phyloP scores from a whole-genome alignment of 345 rosid genomes.

The Toxicodendron radicans region DNA sequence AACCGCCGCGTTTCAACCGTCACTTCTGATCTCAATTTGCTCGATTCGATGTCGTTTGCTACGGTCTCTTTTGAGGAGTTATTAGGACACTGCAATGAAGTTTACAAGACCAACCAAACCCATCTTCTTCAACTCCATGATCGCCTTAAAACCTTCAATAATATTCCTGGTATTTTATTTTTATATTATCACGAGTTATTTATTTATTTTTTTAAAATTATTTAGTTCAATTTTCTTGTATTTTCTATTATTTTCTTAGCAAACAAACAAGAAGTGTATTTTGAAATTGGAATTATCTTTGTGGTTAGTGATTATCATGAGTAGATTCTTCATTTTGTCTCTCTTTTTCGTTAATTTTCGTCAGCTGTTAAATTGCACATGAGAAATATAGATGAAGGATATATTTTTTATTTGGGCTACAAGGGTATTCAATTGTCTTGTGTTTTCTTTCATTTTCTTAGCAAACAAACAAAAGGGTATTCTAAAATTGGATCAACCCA shows the following conservation, averaged over 20 bases:
- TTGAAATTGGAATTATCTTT: no score
- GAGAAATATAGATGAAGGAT: background rate
- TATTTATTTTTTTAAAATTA: no score
- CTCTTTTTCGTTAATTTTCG: background rate
- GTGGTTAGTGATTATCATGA: no score
- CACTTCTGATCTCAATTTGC: no score
- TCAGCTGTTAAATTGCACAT: background rate
- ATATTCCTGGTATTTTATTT: no score
- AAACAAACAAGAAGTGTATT: no score
- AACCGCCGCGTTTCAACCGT: no score
- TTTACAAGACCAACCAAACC: conserved; percentile 50
- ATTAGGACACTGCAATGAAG: conserved; percentile 74
- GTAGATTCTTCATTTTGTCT: no score
- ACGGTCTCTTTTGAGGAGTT: conserved; percentile 88
- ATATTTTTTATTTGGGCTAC: background rate
- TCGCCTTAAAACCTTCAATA: conserved; percentile 37
- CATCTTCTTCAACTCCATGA: conserved; percentile 48
- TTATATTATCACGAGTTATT: no score
- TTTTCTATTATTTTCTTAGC: no score
- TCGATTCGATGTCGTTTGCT: conserved; percentile 77
- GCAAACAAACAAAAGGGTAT: background rate
- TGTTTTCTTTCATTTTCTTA: background rate
- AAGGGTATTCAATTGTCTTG: background rate
- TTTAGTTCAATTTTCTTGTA: no score
- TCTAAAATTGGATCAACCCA: background rate